phyloP scores from a whole-genome alignment of 768 basidiomycete species.

The Boletus subparvulus region DNA sequence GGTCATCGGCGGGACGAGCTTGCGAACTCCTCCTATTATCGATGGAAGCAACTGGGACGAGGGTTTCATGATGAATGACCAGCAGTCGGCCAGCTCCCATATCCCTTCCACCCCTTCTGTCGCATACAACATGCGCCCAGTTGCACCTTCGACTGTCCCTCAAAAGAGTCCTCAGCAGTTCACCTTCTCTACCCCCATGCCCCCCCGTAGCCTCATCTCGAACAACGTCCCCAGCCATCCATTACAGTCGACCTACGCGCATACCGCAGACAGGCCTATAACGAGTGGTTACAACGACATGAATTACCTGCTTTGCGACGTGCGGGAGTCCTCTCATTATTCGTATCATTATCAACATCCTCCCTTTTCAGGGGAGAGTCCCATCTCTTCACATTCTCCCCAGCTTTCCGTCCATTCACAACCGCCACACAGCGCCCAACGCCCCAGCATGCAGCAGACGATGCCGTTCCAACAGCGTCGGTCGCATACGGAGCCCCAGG shows the following conservation, averaged over 20 bases:
- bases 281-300: conserved; percentile 47
- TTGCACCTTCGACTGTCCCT: conserved; percentile 45
- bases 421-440: conserved; percentile 33
- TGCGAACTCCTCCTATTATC: conserved; percentile 46
- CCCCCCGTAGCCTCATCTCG: conserved; percentile 44
- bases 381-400: conserved; percentile 45
- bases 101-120: conserved; percentile 42
- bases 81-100: conserved; percentile 35
- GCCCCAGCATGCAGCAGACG: conserved; percentile 42
- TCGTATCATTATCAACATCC: conserved; percentile 54
- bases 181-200: conserved; percentile 39
- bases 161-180: conserved; percentile 50
- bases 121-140: conserved; percentile 43
- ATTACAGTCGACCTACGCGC: conserved; percentile 43
- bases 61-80: conserved; percentile 51
- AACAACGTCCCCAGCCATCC: conserved; percentile 40
- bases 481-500: conserved; percentile 56
- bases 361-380: conserved; percentile 44
- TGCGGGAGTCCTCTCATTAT: conserved; percentile 49
- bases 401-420: conserved; percentile 39
- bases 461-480: conserved; percentile 56
- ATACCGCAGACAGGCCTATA: conserved; percentile 52
- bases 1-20: conserved; percentile 27
- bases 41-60: conserved; percentile 58
- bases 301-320: conserved; percentile 45